phyloP scores from a whole-genome alignment of 257 asterid species.

The Knoxia roxburghii region DNA sequence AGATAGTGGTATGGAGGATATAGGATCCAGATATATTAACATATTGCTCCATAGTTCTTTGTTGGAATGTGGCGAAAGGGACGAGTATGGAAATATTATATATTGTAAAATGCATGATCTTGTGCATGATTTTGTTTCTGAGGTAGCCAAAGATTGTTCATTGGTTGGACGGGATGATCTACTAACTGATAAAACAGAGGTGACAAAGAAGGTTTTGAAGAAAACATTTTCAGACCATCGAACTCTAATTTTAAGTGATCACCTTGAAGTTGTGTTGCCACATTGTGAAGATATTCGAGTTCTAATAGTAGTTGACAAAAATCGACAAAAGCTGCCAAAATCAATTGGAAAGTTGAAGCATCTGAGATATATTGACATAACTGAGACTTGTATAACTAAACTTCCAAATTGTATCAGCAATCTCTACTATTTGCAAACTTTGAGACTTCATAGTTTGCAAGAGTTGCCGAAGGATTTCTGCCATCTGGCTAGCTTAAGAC shows the following conservation, averaged over 20 bases:
- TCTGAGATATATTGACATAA: slow-evolving; percentile 22
- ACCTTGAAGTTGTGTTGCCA: too few species aligned
- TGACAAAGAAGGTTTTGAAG: background rate
- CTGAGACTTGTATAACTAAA: background rate
- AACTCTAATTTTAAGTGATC: too few species aligned
- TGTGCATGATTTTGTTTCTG: slow-evolving; percentile 27
- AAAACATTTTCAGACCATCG: background rate
- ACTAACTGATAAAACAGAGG: too few species aligned
- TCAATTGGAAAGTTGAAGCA: slow-evolving; percentile 10
- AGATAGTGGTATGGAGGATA: background rate
- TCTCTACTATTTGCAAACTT: slow-evolving; percentile 20
- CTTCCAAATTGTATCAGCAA: slow-evolving; percentile 17
- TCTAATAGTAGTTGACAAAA: background rate
- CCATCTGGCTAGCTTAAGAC: slow-evolving; percentile 16
- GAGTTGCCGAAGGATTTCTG: slow-evolving; percentile 12
- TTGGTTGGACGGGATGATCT: too few species aligned
- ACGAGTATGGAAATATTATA: background rate
- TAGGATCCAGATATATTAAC: slow-evolving; percentile 3
- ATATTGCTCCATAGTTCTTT: slow-evolving; percentile 15
- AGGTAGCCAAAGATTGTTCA: too few species aligned
- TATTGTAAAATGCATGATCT: slow-evolving; percentile 26
- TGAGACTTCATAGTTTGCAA: background rate
- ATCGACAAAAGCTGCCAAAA: background rate
- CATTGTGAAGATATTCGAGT: slow-evolving; percentile 7
- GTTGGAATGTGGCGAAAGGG: slow-evolving; percentile 14